A percentile compares a stretch with the other conserved stretches of the same genome.
Evolutionary conservation across 768 basidiomycete genomes (phyloP).

Genomic region (Kwoniella europaea): DNA sequence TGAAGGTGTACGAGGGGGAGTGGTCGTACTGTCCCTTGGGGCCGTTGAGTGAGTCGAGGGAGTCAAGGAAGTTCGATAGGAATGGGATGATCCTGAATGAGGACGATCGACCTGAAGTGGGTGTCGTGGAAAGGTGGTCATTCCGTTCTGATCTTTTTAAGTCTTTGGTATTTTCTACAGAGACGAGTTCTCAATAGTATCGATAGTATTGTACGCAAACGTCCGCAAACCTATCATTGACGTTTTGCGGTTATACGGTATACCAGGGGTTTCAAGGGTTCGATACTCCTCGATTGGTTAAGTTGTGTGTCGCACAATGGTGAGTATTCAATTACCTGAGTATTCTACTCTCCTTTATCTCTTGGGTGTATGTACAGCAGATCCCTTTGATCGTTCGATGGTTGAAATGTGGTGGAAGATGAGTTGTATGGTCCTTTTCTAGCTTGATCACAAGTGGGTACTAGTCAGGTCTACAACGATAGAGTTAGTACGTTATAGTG

Average conservation of each 20-base stretch:
- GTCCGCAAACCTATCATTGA: too few species aligned
- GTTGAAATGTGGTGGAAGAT: not conserved
- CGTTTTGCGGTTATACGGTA: too few species aligned
- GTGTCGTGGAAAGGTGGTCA: not conserved
- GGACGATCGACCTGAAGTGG: not conserved
- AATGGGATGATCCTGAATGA: not conserved
- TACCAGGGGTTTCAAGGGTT: too few species aligned
- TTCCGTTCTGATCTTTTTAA: not conserved
- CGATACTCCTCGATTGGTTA: too few species aligned
- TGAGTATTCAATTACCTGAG: not conserved
- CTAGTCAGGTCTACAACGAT: not conserved
- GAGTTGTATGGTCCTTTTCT: not conserved
- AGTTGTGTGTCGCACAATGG: too few species aligned
- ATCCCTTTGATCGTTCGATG: not conserved
- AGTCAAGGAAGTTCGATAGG: constrained; percentile 3
- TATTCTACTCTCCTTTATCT: not conserved
- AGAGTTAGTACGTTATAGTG: not conserved
- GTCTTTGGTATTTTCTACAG: too few species aligned
- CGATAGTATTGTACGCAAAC: too few species aligned
- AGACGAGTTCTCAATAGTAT: too few species aligned
- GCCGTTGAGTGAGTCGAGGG: not conserved
- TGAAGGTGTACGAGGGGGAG: constrained; percentile 9
- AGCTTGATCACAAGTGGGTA: not conserved
- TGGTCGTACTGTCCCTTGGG: constrained; percentile 2
- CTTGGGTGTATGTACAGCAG: not conserved